Evolutionary conservation across 2,329 filamentous ascomycete genomes (phyloP).

Genomic region (Ophiostoma populinum): DNA sequence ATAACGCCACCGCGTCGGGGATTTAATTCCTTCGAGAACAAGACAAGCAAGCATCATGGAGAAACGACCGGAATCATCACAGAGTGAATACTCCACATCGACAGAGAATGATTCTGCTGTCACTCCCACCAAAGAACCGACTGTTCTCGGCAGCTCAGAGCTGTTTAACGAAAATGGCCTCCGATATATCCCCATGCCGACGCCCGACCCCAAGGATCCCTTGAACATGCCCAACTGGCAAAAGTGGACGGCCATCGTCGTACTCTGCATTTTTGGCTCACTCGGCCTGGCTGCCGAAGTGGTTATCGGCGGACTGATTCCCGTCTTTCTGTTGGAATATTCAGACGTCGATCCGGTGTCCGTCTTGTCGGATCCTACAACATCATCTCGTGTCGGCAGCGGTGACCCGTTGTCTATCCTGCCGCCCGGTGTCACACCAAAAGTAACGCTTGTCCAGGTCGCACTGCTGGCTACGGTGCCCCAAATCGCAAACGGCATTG

Average conservation of each 20-base stretch:
- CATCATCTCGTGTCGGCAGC: constrained; percentile 6
- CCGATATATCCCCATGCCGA: constrained; percentile 10
- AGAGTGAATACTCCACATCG: neutral
- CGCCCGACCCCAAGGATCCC: constrained; percentile 14
- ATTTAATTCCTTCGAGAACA: too few relatives aligned
- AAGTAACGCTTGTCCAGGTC: too few relatives aligned
- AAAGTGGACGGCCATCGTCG: constrained; percentile 17
- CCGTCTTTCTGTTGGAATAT: constrained; percentile 21
- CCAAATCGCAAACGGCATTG: too few relatives aligned
- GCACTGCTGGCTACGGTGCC: too few relatives aligned
- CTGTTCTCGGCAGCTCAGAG: constrained; percentile 8
- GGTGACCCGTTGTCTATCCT: constrained; percentile 16
- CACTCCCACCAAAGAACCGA: neutral
- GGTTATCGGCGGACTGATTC: constrained; percentile 18
- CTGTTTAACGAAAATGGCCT: constrained; percentile 11
- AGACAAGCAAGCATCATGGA: too few relatives aligned
- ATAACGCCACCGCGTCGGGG: too few relatives aligned
- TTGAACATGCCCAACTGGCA: constrained; percentile 18
- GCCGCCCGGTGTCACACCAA: constrained; percentile 16
- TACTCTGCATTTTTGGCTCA: constrained; percentile 13
- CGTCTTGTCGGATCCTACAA: constrained; percentile 10
- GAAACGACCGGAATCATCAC: too few relatives aligned
- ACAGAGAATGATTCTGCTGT: too few relatives aligned
- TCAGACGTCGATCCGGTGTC: constrained; percentile 17
- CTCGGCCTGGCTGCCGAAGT: constrained; percentile 16